Conservation (phyloP, 495 filamentous ascomycete species). For the Aspergillus diversus region DNA sequence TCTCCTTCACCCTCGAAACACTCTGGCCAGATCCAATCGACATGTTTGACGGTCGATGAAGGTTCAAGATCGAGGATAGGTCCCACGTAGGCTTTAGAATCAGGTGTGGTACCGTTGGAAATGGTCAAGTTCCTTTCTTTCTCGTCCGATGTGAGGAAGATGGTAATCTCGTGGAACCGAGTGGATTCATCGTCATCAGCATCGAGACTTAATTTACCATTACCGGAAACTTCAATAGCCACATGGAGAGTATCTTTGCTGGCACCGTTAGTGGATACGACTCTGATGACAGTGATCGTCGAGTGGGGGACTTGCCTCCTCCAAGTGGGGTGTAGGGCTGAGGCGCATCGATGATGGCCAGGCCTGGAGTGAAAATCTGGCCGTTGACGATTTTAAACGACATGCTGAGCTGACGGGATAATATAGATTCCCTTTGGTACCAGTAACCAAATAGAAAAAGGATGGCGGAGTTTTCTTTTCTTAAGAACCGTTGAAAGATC, state of each 20-base stretch:
- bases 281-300: background rate
- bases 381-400: constrained; percentile 58
- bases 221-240: constrained; percentile 66
- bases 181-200: constrained; percentile 43
- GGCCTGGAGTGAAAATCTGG: constrained; percentile 66
- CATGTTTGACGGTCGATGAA: constrained; percentile 69
- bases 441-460: background rate
- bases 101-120: constrained; percentile 59
- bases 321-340: constrained; percentile 70
- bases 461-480: background rate
- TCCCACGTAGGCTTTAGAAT: constrained; percentile 58
- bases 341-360: constrained; percentile 64
- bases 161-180: constrained; percentile 62
- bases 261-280: background rate
- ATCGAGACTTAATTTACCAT: constrained; percentile 63
- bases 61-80: constrained; percentile 64
- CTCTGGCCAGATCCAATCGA: constrained; percentile 68
- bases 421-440: background rate
- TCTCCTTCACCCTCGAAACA: constrained; percentile 63
- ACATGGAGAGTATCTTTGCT: constrained; percentile 61
- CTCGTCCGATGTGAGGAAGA: constrained; percentile 66
- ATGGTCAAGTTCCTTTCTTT: constrained; percentile 69
- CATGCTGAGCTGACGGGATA: constrained; percentile 2
- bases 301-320: constrained; percentile 50
- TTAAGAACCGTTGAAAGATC: background rate